Conservation (phyloP, 306 rosid species). For the Fragaria nilgerrensis region DNA sequence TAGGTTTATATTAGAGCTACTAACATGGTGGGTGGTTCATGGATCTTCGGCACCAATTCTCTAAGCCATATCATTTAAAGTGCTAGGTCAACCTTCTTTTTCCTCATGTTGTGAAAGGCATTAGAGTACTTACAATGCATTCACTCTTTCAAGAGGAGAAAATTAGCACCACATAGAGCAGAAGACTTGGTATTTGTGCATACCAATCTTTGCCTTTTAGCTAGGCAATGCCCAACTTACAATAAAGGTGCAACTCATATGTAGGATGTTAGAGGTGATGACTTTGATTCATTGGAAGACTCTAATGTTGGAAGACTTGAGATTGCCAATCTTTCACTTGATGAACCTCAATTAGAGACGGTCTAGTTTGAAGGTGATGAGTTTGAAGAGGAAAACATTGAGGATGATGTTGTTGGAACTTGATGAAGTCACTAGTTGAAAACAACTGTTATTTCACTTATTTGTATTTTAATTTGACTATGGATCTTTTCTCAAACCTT, state of each 20-base stretch:
- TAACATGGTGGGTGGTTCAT: not conserved
- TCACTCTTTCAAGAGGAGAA: not conserved
- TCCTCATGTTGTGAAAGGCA: not conserved
- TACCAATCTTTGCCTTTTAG: not conserved
- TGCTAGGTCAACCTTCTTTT: not conserved
- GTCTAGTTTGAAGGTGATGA: too few relatives aligned
- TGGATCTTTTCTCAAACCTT: too few relatives aligned
- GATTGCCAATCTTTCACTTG: not conserved
- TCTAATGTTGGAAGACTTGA: too few relatives aligned
- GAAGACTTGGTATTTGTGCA: not conserved
- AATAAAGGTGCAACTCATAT: not conserved
- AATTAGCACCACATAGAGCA: not conserved
- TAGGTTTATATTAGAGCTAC: not conserved
- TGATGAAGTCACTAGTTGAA: too few relatives aligned
- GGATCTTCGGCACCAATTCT: not conserved
- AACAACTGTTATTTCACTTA: too few relatives aligned
- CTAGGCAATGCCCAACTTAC: not conserved
- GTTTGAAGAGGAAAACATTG: too few relatives aligned
- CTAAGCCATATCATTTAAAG: not conserved
- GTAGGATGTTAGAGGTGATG: not conserved
- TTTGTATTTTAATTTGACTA: too few relatives aligned
- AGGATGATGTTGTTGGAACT: too few relatives aligned
- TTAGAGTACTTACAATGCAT: not conserved
- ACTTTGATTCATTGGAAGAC: not conserved
- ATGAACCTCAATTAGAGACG: not conserved